A percentile compares a stretch with the other conserved stretches of the same genome.
Conservation (phyloP, 495 filamentous ascomycete genomes). For the Pseudoneurospora amorphoporcata region DNA sequence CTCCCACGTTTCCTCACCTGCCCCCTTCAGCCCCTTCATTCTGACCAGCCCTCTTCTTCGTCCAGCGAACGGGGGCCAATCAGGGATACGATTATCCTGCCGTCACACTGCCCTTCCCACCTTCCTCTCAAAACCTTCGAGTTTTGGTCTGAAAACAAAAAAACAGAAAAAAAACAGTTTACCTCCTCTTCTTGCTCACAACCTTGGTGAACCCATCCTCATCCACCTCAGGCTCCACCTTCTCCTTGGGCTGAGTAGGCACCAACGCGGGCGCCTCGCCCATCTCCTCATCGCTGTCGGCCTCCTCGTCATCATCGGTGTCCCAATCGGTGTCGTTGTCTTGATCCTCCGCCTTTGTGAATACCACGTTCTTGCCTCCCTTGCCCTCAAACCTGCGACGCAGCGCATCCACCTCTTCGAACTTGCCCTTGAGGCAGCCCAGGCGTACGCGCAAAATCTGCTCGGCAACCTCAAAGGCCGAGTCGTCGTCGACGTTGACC, state of each 20-base stretch:
- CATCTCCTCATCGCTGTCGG: constrained; percentile 48
- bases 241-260: constrained; percentile 45
- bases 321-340: constrained; percentile 51
- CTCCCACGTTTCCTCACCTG: not conserved
- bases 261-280: constrained; percentile 56
- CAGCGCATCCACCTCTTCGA: constrained; percentile 56
- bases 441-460: constrained; percentile 57
- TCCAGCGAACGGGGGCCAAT: not conserved
- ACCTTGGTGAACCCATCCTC: constrained; percentile 95
- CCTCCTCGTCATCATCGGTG: constrained; percentile 37
- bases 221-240: constrained; percentile 66
- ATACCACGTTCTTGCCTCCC: constrained; percentile 36
- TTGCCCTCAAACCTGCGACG: constrained; percentile 51
- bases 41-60: not conserved
- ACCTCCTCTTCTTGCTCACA: constrained; percentile 57
- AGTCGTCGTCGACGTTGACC: constrained; percentile 81
- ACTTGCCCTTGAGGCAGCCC: constrained; percentile 53
- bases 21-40: not conserved
- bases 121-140: not conserved
- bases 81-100: not conserved
- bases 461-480: constrained; percentile 60
- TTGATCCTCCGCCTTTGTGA: constrained; percentile 49
- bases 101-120: not conserved
- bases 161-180: not conserved
- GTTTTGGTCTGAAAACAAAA: not conserved